Evolutionary conservation across 2,329 filamentous ascomycete species (phyloP).

Genomic region (Aspergillus melleus): DNA sequence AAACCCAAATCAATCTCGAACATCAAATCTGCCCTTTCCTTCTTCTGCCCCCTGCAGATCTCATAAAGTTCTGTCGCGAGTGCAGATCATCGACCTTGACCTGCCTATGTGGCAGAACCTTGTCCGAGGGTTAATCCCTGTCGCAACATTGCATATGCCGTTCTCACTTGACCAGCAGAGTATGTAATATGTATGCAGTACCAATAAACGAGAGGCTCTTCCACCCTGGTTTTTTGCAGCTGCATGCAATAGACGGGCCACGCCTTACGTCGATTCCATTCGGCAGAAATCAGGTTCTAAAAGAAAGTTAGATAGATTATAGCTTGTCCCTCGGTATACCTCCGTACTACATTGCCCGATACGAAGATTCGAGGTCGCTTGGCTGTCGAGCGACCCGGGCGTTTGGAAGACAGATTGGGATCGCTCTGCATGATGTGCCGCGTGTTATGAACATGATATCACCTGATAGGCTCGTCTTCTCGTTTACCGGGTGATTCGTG

Average conservation of each 20-base stretch:
- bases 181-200: slow-evolving; percentile 10
- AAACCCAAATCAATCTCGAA: neutral
- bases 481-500: neutral
- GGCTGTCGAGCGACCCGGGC: neutral
- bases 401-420: neutral
- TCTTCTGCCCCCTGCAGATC: neutral
- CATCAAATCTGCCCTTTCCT: neutral
- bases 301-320: neutral
- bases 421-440: neutral
- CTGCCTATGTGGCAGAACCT: slow-evolving; percentile 1
- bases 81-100: neutral
- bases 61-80: neutral
- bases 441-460: neutral
- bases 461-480: neutral
- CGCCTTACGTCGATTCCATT: slow-evolving; percentile 3
- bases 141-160: slow-evolving; percentile 4
- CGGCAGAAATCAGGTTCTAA: neutral
- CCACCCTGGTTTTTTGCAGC: slow-evolving; percentile 12
- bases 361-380: neutral
- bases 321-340: slow-evolving; percentile 3
- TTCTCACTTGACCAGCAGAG: slow-evolving; percentile 16
- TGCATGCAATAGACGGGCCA: slow-evolving; percentile 17
- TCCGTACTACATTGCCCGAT: slow-evolving; percentile 1
- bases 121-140: slow-evolving; percentile 6
- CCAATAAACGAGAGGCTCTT: slow-evolving; percentile 4